These are phyloP conservation scores for Crucibulum cyathiforme DNA, from an alignment of 1,284 basidiomycete species.

Conservation along the genomic window DNA sequence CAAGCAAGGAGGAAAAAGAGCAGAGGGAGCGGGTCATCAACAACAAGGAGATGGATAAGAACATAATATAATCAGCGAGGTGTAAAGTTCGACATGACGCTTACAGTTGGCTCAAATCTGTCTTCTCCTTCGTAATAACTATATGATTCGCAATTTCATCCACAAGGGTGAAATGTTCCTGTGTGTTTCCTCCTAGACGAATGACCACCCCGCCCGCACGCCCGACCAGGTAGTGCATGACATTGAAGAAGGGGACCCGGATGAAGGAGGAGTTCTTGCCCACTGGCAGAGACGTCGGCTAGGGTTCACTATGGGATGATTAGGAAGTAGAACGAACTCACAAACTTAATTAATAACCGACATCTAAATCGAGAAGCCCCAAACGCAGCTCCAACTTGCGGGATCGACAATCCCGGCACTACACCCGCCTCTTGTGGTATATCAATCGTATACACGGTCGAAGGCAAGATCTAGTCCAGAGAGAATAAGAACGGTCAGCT, in stretches of 20 bases:
- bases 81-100: slow-evolving; percentile 10
- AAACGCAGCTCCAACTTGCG: slow-evolving; percentile 30
- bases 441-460: neutral
- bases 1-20: neutral
- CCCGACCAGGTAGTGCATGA: slow-evolving; percentile 67
- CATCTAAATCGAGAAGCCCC: slow-evolving; percentile 78
- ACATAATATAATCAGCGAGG: too few species aligned
- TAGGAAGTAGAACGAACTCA: slow-evolving; percentile 40
- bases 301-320: too few species aligned
- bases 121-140: slow-evolving; percentile 52
- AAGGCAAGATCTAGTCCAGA: too few species aligned
- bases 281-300: too few species aligned
- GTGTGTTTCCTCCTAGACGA: slow-evolving; percentile 79
- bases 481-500: too few species aligned
- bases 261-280: neutral
- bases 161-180: slow-evolving; percentile 64
- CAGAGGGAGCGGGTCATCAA: too few species aligned
- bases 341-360: slow-evolving; percentile 69
- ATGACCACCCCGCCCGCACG: slow-evolving; percentile 66
- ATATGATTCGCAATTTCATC: slow-evolving; percentile 46
- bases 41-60: too few species aligned
- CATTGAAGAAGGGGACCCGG: slow-evolving; percentile 69
- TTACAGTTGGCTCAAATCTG: slow-evolving; percentile 47
- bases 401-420: neutral
- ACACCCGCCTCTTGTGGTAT: neutral